These are phyloP conservation scores for Elaeis oleifera DNA, from an alignment of 202 grass and related monocot species.

Conservation along the genomic window DNA sequence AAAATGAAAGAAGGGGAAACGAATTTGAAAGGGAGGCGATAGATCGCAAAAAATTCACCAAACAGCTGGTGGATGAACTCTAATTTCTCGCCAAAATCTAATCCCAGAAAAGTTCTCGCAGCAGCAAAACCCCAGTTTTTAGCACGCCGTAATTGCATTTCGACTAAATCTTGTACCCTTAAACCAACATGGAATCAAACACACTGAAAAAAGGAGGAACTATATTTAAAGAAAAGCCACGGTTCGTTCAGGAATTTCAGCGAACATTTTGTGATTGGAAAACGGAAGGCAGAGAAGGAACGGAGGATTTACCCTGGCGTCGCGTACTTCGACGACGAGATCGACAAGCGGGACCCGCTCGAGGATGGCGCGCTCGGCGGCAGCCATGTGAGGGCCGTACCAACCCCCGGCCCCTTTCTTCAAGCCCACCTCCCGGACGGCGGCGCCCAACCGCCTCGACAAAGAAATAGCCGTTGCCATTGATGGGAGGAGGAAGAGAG, in stretches of 20 bases:
- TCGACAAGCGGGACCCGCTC: constrained; percentile 52
- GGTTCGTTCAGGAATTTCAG: no score
- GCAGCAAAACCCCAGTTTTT: no score
- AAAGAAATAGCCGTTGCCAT: constrained; percentile 23
- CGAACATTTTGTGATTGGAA: not conserved
- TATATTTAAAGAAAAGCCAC: no score
- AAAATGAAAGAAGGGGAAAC: no score
- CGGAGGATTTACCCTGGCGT: constrained; percentile 36
- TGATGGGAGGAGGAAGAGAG: not conserved
- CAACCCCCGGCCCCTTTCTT: constrained; percentile 22
- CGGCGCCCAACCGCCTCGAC: constrained; percentile 34
- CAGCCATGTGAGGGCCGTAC: constrained; percentile 52
- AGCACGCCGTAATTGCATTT: no score
- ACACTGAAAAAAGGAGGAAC: no score
- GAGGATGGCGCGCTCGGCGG: constrained; percentile 44
- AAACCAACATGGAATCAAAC: no score
- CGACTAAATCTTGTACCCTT: no score
- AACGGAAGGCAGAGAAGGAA: not conserved
- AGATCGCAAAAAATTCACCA: not conserved
- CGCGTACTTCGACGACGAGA: constrained; percentile 57
- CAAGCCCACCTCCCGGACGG: constrained; percentile 25
- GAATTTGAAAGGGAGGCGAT: no score
- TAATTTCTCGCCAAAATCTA: not conserved
- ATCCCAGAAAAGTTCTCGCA: no score
- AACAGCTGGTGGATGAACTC: constrained; percentile 1